These are phyloP conservation scores for Dipteronia sinensis DNA, from an alignment of 345 rosid species.

Conservation along the genomic window DNA sequence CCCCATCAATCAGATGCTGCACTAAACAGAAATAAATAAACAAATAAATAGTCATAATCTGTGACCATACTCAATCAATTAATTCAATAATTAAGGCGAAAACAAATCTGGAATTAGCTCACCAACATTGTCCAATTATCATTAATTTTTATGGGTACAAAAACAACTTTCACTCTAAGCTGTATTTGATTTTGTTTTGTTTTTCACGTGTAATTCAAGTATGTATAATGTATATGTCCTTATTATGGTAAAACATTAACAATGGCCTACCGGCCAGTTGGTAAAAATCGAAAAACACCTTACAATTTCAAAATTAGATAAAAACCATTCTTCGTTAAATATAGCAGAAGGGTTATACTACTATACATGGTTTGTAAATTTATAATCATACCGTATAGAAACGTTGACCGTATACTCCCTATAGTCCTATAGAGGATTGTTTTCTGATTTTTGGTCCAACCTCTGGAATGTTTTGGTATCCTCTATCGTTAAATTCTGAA, in stretches of 20 bases:
- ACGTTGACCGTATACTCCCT: no score
- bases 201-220: slow-evolving; percentile 12
- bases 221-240: neutral
- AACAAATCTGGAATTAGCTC: slow-evolving; percentile 19
- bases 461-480: neutral
- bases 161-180: neutral
- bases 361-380: no score
- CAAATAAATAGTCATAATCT: neutral
- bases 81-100: slow-evolving; percentile 15
- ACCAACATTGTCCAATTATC: neutral
- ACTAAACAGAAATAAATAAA: neutral
- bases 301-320: neutral
- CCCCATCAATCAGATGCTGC: neutral
- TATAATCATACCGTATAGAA: no score
- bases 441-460: no score
- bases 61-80: slow-evolving; percentile 5
- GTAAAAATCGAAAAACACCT: neutral
- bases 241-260: neutral
- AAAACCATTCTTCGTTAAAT: no score
- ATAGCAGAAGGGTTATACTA: no score
- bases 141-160: neutral
- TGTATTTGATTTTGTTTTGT: neutral
- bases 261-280: neutral
- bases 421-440: no score
- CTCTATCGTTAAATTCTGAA: neutral